Conservation (phyloP, 768 basidiomycete species). For the Crepidotus variabilis region DNA sequence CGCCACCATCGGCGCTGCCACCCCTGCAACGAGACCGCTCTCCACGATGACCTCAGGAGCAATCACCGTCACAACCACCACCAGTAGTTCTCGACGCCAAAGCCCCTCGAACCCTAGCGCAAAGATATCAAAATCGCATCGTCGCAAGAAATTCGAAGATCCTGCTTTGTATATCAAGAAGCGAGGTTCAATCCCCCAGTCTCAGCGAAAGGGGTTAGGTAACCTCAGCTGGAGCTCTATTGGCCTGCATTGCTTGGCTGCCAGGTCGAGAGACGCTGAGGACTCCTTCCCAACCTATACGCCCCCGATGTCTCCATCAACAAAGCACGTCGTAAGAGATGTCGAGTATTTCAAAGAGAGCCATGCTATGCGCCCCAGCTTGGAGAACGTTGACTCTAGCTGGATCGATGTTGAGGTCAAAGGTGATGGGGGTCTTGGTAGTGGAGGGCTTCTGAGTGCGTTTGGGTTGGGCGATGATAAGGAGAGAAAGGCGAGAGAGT, state of each 20-base stretch:
- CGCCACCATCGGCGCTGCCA: not conserved
- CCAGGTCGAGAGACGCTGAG: not conserved
- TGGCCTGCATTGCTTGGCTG: not conserved
- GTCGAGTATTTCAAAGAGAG: not conserved
- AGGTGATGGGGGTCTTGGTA: not conserved
- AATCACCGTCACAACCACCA: too few relatives aligned
- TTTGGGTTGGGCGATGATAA: not conserved
- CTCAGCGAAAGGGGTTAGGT: not conserved
- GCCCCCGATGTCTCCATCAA: not conserved
- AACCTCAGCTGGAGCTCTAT: not conserved
- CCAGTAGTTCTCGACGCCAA: not conserved
- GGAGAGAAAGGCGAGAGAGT: not conserved
- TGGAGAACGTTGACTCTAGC: not conserved
- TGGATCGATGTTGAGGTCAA: not conserved
- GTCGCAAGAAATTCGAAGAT: conserved; percentile 6
- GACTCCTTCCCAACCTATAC: not conserved
- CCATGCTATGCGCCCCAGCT: not conserved
- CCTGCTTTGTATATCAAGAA: conserved; percentile 13
- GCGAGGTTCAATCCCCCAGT: conserved; percentile 12
- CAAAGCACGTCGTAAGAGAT: not conserved
- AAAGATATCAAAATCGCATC: not conserved
- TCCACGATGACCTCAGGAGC: too few relatives aligned
- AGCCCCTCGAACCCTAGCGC: not conserved
- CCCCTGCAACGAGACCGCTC: too few relatives aligned
- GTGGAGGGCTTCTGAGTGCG: not conserved